Evolutionary conservation across 2,329 filamentous ascomycete species (phyloP), one percentile per base, ranked within the genome.

Genomic region (Monosporascus sp.): DNA sequence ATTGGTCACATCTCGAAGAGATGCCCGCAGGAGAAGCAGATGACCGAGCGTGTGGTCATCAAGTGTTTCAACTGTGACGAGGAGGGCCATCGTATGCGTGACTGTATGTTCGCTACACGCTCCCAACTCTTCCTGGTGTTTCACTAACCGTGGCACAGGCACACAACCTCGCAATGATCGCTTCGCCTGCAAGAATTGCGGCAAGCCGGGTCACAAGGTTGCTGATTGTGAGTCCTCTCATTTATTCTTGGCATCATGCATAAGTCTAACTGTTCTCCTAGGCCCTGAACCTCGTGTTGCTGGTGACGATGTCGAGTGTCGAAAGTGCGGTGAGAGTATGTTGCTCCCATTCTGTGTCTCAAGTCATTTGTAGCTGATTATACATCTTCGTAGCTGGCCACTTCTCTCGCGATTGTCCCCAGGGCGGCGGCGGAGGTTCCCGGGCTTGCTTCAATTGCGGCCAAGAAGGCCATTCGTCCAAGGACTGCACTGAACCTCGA

Each of bases 151-250:
- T 17, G 5, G 49, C 9, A 53, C 24, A 83, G 82, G 83, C 61
- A 76, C 80, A 4, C 69, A 74, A n/a, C 80, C 82, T 24, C 81
- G 87, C 48, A 70, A 82, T 31, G 81, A 87, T 71, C 83, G 75
- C 52, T 84, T 79, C 58, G 83, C 82, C 7, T 89, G 86, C 78
- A 82, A 79, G 65, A 89, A 89, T 65, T 89, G 85, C 72, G 81
- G 77, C 7, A 68, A 82, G 68, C 69, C 70, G 22, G 80, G 79
- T 17, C 80, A 83, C 63, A 75, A 69, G 53, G 70, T 67, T 22
- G 63, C 71, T 6, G 79, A 83, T 0, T 83, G 79, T 72, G 69
- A 65, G 71, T 69, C 31, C 64, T 31, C 7, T 66, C 17, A 8
- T 64, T 48, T 41, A 31, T 31, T 45, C 15, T 17, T 17, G 2